Base-by-base conservation (phyloP, 768 basidiomycete species). In the Leccinum fibrillosum region DNA sequence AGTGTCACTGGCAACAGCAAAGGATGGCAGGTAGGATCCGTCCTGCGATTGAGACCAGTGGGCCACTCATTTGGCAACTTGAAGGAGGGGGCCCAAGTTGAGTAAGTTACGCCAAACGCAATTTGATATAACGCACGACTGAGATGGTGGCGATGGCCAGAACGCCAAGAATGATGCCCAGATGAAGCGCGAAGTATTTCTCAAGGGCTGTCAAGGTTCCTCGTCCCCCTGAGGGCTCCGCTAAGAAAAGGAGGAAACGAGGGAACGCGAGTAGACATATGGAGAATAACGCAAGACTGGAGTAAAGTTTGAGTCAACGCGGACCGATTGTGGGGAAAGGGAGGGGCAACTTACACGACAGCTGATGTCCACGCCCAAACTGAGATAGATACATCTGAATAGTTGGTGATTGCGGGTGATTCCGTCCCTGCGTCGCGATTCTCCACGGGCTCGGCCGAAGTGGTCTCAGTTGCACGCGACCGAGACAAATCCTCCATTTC, bases 161-260 rank as follows among this genome's bases (percentile, higher is more conserved):
- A 6, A 82, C 80, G 48, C 78, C 74, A 13, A 90, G 76, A 63
- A 84, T 74, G 48, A 92, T 77, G 17, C 85, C 88, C 55, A 86
- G 77, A 37, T 89, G 85, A n/a, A 81, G 68, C 13, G 85, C 78
- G 47, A 93, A 80, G 72, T 87, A 90, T 23, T 77, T 73, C 67
- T 92, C 90, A 34, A 92, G 78, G 3, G 83, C 74, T 2, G 89
- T 89, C 51, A 90, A 78, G 19, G 71, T 64, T 30, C 71, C 72
- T 49, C 79, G 75, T 11, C 74, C 74, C 9, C 71, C 72, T 50
- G 75, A 71, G 3, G 80, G 74, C 56, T 81, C 79, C 12, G 88
- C 78, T 54, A 89, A 73, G 69, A 91, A 90, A 52, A 90, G 79
- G 32, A 91, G 74, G 51, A 91, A 67, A 28, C 83, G 80, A 54